A percentile compares a stretch with the other conserved stretches of the same genome.
Evolutionary conservation across 2,329 filamentous ascomycete genomes (phyloP).

Genomic region (Colletotrichum chlorophyti): DNA sequence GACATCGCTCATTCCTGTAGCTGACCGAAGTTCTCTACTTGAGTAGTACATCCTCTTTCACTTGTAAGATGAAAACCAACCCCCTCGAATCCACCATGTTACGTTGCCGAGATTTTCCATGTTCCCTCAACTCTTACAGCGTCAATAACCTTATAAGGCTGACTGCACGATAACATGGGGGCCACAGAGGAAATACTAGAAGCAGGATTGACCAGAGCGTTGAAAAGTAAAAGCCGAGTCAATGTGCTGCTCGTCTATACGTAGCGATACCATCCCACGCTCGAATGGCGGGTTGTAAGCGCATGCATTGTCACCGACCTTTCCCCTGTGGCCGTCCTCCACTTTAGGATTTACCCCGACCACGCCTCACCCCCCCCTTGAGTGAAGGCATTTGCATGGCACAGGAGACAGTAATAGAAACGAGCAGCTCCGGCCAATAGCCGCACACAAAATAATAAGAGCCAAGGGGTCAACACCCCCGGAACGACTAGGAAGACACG

Average conservation of each 20-base stretch:
- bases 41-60: background rate
- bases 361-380: constrained; percentile 8
- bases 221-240: constrained; percentile 2
- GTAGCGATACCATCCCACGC: constrained; percentile 7
- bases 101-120: constrained; percentile 6
- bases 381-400: background rate
- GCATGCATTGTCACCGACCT: constrained; percentile 25
- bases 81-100: background rate
- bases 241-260: constrained; percentile 14
- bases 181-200: background rate
- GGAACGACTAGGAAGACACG: constrained; percentile 11
- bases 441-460: constrained; percentile 13
- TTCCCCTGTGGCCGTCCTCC: background rate
- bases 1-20: constrained; percentile 12
- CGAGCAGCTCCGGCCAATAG: constrained; percentile 4
- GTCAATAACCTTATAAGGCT: constrained; percentile 18
- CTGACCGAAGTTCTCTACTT: constrained; percentile 8
- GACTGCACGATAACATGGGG: constrained; percentile 9
- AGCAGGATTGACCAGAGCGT: background rate
- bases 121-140: constrained; percentile 6
- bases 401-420: constrained; percentile 26
- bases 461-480: constrained; percentile 3
- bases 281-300: constrained; percentile 20
- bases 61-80: constrained; percentile 6
- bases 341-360: background rate